Base-by-base conservation (phyloP, 2,329 filamentous ascomycete genomes). In the Clarireedia monteithiana region DNA sequence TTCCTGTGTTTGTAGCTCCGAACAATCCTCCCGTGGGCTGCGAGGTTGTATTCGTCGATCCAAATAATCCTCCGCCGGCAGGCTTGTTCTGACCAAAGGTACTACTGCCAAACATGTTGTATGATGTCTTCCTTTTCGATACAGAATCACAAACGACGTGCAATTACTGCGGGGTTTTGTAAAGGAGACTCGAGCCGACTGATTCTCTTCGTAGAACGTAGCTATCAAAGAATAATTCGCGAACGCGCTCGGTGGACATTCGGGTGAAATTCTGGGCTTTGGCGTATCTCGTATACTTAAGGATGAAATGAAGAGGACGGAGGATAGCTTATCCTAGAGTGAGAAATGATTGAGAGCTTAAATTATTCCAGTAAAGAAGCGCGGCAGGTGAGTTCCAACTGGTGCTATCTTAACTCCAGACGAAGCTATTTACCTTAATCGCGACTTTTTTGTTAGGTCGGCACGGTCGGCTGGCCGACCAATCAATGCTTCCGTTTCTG, bases 1-100 rank as follows among this genome's bases (percentile, higher is more conserved):
- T 66, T 58, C 72, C 71, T 53, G 69, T 65, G 39, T 61, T 68
- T 40, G 73, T 38, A 17, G 56, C 50, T 20, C 61, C 61, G 53
- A 64, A 64, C 17, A 60, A 58, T 27, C 53, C 51, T 26, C 59
- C 58, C 20, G 56, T 44, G 17, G 52, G 53, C 36, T 56, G 53
- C 34, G 47, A 36, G 10, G 36, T 46, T 42, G 48, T 48, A 23
- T 15, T 48, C 6, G 57, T 56, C 38, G 59, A 57, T 39, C 62
- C 61, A 58, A 66, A 65, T 20, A 66, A 53, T 17, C 61, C 64
- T 39, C 63, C 62, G 20, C 57, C 55, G 27, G 61, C 50, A 42
- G 60, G 60, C 57, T 66, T 60, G 48, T 48, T 57, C 50, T 64
- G 64, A 54, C 53, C 61, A 17, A 61, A 60, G 38, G 57, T 55